Conservation (phyloP, 306 rosid genomes). For the Quercus gilva region DNA sequence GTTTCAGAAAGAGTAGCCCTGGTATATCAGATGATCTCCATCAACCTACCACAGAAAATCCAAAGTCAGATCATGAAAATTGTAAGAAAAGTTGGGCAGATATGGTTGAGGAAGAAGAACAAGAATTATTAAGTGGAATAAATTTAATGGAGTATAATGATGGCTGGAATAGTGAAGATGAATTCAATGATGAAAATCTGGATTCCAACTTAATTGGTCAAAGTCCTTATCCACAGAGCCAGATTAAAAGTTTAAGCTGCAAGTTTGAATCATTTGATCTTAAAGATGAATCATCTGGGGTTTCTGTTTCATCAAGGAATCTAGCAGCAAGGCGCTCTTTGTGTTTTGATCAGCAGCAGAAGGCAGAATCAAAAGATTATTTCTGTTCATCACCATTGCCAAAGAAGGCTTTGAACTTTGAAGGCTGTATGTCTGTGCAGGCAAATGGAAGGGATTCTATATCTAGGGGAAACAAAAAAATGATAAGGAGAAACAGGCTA, state of each 20-base stretch:
- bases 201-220: constrained; percentile 49
- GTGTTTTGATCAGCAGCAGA: constrained; percentile 38
- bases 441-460: constrained; percentile 24
- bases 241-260: constrained; percentile 32
- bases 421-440: not conserved
- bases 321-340: constrained; percentile 52
- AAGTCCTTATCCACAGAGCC: constrained; percentile 31
- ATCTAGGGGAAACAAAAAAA: constrained; percentile 27
- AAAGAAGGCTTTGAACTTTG: constrained; percentile 31
- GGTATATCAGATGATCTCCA: constrained; percentile 6
- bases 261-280: constrained; percentile 36
- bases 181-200: constrained; percentile 52
- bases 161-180: constrained; percentile 25
- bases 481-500: constrained; percentile 52
- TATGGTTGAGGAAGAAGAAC: constrained; percentile 80
- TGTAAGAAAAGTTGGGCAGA: constrained; percentile 95
- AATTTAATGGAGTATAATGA: constrained; percentile 14
- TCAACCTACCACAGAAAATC: constrained; percentile 18
- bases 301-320: constrained; percentile 41
- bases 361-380: constrained; percentile 23
- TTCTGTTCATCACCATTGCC: constrained; percentile 31
- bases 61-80: constrained; percentile 14
- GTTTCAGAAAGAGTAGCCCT: constrained; percentile 19
- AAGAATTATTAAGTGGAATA: constrained; percentile 19
- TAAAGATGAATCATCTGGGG: constrained; percentile 30